Evolutionary conservation across 2,329 filamentous ascomycete species (phyloP), one percentile per base, ranked within the genome.

Genomic region (Fusarium vanettenii): DNA sequence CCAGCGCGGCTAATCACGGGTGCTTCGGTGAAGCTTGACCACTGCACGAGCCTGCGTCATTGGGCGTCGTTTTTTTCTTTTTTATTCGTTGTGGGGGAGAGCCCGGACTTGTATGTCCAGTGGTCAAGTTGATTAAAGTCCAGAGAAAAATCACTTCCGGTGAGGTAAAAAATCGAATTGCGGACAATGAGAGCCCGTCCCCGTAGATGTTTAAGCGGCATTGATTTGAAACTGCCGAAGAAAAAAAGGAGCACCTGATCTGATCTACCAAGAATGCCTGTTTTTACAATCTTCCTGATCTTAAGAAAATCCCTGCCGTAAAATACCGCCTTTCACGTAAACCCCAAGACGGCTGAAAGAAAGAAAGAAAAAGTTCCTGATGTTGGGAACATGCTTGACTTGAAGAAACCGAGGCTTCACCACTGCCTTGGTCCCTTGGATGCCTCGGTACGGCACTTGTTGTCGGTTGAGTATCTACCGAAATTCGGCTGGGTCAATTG

Each of bases 1-100:
- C 62, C 66, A 50, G 57, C 68, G 76, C 76, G 76, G 76, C 71
- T 78, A 78, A 78, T 78, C 66, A 74, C 76, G 76, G 76, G 76
- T 75, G 66, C 74, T 71, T 59, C 76, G 74, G 76, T 78, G 76
- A 78, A 66, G 64, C 60, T 60, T 74, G 50, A 66, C 18, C 25
- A 52, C 41, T 39, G 67, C 71, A 69, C 63, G 68, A 70, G 67
- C 45, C 48, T 75, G 73, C 73, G 73, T 75, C 73, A 75, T 75
- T 76, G 73, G 73, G 67, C 59, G 45, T 60, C n/a, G 48, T 35
- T 60, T 39, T 39, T 60, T 52, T 48, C 16, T 25, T 22, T 27
- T 39, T 55, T 5, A 29, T 39, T 55, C 27, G 43, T 9, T 52
- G 31, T 31, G 16, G 18, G 18, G 18, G 18, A n/a, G 25, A 5